A percentile compares a stretch with the other conserved stretches of the same genome.
Evolutionary conservation across 371 early-diverging fungal species (phyloP).

Genomic region (Lichtheimia hyalospora): DNA sequence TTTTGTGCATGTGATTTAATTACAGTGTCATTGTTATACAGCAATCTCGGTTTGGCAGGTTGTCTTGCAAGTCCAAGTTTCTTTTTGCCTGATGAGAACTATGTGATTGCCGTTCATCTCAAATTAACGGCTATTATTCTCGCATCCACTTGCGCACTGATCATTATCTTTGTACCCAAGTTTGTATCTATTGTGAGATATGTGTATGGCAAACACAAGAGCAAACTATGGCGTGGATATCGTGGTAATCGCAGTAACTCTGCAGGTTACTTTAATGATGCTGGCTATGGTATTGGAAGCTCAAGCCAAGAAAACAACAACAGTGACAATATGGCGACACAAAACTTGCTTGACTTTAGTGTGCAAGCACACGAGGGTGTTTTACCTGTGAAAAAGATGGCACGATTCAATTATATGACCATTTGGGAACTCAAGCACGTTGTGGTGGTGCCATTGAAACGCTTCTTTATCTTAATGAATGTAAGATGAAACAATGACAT

Average conservation of each 20-base stretch:
- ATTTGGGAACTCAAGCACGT: constrained; percentile 49
- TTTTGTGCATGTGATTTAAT: too few relatives aligned
- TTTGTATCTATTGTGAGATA: constrained; percentile 22
- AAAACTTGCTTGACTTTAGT: constrained; percentile 32
- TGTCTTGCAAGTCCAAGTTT: constrained; percentile 30
- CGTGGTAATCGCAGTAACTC: constrained; percentile 16
- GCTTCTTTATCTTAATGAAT: constrained; percentile 32
- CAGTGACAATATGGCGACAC: constrained; percentile 20
- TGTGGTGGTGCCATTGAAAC: constrained; percentile 33
- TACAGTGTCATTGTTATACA: constrained; percentile 1
- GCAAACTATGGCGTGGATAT: constrained; percentile 3
- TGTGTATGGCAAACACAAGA: constrained; percentile 12
- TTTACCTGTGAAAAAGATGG: constrained; percentile 39
- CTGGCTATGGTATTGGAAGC: not conserved
- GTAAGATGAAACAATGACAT: constrained; percentile 30
- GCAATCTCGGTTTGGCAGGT: constrained; percentile 32
- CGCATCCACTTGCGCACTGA: constrained; percentile 30
- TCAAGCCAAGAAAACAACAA: constrained; percentile 8
- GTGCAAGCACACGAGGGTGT: constrained; percentile 40
- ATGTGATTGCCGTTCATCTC: constrained; percentile 23
- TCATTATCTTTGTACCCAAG: constrained; percentile 36
- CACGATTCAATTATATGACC: constrained; percentile 33
- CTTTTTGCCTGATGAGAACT: constrained; percentile 27
- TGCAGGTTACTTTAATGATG: constrained; percentile 6
- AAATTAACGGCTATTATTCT: constrained; percentile 31